Base-by-base conservation (phyloP, 2,329 filamentous ascomycete species). In the Pestalotiopsis sp. region DNA sequence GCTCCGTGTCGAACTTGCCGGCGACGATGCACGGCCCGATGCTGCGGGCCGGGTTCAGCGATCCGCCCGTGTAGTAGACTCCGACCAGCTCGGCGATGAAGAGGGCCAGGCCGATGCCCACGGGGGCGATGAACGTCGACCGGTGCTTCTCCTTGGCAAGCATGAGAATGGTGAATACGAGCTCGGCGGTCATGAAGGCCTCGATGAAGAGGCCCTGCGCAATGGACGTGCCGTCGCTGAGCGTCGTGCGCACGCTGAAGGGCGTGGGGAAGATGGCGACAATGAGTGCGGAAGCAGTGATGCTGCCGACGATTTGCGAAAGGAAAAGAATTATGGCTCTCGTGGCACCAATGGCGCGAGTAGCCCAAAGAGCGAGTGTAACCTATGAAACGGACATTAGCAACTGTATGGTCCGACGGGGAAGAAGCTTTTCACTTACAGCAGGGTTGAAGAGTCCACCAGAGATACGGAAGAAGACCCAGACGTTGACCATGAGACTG, bases 131-230 rank as follows among this genome's bases (percentile, higher is more conserved):
- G 74, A 84, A 91, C 0, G 88, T 91, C 0, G 86, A 86, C 70
- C 87, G 87, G 75, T 91, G 88, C 75, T 91, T 90, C 71, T 90
- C 87, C 14, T 84, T 85, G 1, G 87, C 88, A 63, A 90, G 79
- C 87, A 90, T 90, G 74, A 87, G 83, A 66, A 88, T 84, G 2
- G 86, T 84, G 58, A 88, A 81, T 25, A 88, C 82, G 12, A 88
- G 77, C 74, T 87, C 81, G 1, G 85, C 81, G 1, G 86, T 88
- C 31, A 88, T 79, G 70, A 88, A 83, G 74, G 85, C 82, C 74
- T 88, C 87, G 67, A 88, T 85, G 73, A 88, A 87, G 27, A 88
- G 74, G 14, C 86, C 86, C 71, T 86, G 85, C 0, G 78, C 79
- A 57, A 83, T 78, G n/a, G 78, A 81, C 0, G 84, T 77, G 3